Evolutionary conservation across 2,329 filamentous ascomycete species (phyloP).

Genomic region (Talaromyces sp.): DNA sequence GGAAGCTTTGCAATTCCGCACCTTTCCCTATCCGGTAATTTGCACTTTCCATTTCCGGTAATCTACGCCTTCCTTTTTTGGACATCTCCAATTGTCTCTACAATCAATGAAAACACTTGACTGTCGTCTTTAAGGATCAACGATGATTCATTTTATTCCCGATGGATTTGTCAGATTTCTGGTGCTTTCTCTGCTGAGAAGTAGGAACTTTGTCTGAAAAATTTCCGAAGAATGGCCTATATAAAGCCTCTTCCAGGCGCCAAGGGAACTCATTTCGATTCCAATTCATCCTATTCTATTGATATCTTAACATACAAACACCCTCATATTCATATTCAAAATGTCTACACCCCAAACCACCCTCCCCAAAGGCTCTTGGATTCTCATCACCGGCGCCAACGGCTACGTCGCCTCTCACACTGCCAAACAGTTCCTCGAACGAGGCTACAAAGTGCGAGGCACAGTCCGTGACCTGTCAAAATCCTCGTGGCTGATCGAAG

Average conservation of each 20-base stretch:
- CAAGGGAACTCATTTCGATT: not conserved
- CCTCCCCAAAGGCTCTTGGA: slow-evolving; percentile 6
- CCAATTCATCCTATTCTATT: not conserved
- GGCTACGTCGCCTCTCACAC: slow-evolving; percentile 5
- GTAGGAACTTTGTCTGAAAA: not conserved
- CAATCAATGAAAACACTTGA: too few relatives aligned
- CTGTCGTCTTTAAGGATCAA: too few relatives aligned
- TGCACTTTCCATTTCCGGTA: slow-evolving; percentile 1
- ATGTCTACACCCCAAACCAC: not conserved
- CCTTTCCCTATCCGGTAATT: not conserved
- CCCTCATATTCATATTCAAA: too few relatives aligned
- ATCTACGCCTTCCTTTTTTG: slow-evolving; percentile 1
- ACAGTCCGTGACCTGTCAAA: not conserved
- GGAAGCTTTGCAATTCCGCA: not conserved
- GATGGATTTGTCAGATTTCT: not conserved
- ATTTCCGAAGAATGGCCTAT: not conserved
- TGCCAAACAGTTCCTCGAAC: slow-evolving; percentile 2
- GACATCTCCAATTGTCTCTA: not conserved
- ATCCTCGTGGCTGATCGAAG: slow-evolving; percentile 1
- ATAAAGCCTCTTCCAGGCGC: not conserved
- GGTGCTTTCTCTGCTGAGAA: not conserved
- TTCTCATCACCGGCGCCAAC: slow-evolving; percentile 5
- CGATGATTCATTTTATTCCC: too few relatives aligned
- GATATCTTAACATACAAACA: not conserved
- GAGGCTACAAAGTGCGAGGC: slow-evolving; percentile 7